Base-by-base conservation (phyloP, 1,139 yeast species). In the Magnusiomyces tetraspermus region DNA sequence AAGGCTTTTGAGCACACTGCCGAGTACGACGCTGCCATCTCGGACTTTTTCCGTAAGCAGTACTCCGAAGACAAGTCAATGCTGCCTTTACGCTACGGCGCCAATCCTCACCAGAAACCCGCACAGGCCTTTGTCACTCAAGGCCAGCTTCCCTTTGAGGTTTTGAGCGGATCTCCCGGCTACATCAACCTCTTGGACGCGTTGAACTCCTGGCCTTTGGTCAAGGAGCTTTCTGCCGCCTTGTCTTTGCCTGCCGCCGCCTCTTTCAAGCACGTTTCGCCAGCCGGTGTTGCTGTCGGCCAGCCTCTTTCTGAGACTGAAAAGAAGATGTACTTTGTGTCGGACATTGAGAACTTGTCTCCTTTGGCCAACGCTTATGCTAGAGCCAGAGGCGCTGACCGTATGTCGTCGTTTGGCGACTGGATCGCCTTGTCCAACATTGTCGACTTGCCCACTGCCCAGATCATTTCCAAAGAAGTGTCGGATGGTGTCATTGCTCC, bases 401-500 rank as follows among this genome's bases (percentile, higher is more conserved):
- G 98, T 78, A 92, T 92, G 98, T 89, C 97, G 15, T 87, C 96
- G 17, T 92, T 92, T 67, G 98, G 98, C 68, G 92, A 76, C 38
- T 75, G 80, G 67, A 83, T 83, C 48, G 86, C 83, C 51, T 75
- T 88, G 61, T 82, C 92, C 49, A 88, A 88, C 68, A 86, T 85
- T 95, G 89, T 87, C 61, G 79, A 77, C 26, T 74, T 73, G 53
- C 71, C 73, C 38, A 81, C 98, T 56, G 98, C 98, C 54, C 86
- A 86, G 72, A 92, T 92, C 72, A 92, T 92, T 69, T 85, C 97
- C 56, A 88, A 87, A 73, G 98, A 92, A 76, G 98, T 92, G 47
- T 84, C 95, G 46, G 98, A 92, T 69, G 98, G 98, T 77, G 96
- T 92, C 56, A 87, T 92, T 75, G 98, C 98, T 44, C 98, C 98